Conservation (phyloP, 2,329 filamentous ascomycete genomes). For the Graphiopsis chlorocephala region DNA sequence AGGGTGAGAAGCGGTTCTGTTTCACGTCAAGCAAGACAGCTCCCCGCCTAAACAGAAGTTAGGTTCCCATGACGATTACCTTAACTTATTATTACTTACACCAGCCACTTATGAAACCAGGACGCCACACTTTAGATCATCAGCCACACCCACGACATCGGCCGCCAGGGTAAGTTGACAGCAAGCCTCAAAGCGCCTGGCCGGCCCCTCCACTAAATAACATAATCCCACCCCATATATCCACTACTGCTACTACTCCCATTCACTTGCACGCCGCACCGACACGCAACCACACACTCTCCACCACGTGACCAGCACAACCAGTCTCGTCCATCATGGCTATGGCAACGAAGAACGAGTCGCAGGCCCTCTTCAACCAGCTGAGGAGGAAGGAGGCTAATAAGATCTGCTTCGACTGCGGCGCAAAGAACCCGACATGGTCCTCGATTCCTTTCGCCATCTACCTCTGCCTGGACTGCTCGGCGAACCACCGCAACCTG, state of each 20-base stretch:
- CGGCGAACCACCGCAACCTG: constrained; percentile 92
- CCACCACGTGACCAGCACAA: not conserved
- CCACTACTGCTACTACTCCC: not conserved
- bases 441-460: constrained; percentile 95
- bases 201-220: constrained; percentile 4
- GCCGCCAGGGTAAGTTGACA: not conserved
- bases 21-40: not conserved
- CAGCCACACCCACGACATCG: not conserved
- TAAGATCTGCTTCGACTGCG: constrained; percentile 99
- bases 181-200: constrained; percentile 2
- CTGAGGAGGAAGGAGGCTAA: constrained; percentile 91
- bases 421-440: constrained; percentile 97
- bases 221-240: not conserved
- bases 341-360: constrained; percentile 84
- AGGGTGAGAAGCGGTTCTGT: not conserved
- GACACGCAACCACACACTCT: not conserved
- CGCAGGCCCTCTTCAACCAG: constrained; percentile 96
- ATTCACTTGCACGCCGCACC: not conserved
- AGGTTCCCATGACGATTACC: not conserved
- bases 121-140: not conserved
- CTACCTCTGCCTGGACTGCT: constrained; percentile 97
- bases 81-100: too few relatives aligned
- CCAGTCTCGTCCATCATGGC: constrained; percentile 44
- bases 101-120: not conserved
- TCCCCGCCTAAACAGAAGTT: not conserved